Percentiles rank a stretch among this genome's conserved stretches.
Conservation (phyloP, 441 rosid species). For the Populus trichocarpa region DNA sequence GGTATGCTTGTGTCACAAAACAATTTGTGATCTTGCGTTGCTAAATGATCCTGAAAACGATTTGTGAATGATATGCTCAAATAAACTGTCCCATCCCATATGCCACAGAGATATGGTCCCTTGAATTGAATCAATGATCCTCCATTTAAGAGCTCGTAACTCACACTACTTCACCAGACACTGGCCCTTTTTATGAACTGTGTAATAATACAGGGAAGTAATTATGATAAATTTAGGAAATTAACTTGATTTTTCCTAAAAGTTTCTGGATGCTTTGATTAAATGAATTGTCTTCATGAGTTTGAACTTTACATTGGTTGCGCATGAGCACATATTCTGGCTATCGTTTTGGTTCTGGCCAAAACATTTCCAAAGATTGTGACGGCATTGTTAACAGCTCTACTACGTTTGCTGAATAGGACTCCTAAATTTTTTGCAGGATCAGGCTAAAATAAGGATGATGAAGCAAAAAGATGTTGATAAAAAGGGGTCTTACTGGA, state of each 20-base stretch:
- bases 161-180: too few species aligned
- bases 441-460: slow-evolving; percentile 73
- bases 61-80: too few species aligned
- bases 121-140: too few species aligned
- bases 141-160: too few species aligned
- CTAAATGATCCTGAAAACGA: too few species aligned
- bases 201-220: too few species aligned
- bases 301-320: not conserved
- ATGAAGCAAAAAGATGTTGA: slow-evolving; percentile 50
- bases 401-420: not conserved
- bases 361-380: not conserved
- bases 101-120: too few species aligned
- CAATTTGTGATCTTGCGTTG: too few species aligned
- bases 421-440: slow-evolving; percentile 40
- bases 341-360: not conserved
- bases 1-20: not conserved
- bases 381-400: not conserved
- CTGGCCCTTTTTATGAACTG: too few species aligned
- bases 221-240: not conserved
- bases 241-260: not conserved
- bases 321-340: not conserved
- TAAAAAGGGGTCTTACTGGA: slow-evolving; percentile 63
- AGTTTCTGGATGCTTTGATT: not conserved
- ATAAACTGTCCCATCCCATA: too few species aligned
- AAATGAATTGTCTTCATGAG: not conserved